Percentiles rank a stretch among this genome's conserved stretches.
Evolutionary conservation across 306 rosid genomes (phyloP).

Genomic region (Corylus americana): DNA sequence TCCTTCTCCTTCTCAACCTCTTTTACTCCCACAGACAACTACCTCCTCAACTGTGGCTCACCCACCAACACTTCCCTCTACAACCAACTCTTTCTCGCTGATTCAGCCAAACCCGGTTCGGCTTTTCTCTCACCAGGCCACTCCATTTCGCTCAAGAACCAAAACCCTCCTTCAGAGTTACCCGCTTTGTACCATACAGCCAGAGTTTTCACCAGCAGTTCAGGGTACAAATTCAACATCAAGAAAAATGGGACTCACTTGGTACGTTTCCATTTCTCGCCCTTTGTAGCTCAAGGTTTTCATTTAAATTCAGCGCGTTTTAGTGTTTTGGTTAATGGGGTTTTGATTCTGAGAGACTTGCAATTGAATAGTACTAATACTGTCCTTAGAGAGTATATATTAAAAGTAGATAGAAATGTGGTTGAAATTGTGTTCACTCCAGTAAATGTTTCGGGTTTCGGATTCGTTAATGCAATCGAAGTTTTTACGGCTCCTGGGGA

Average conservation of each 20-base stretch:
- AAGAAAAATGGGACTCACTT: slow-evolving; percentile 71
- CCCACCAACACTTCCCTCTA: slow-evolving; percentile 50
- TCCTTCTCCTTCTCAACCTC: slow-evolving; percentile 39
- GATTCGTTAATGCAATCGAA: slow-evolving; percentile 73
- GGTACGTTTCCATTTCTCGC: slow-evolving; percentile 83
- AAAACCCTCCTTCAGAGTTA: slow-evolving; percentile 50
- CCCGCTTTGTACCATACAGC: slow-evolving; percentile 63
- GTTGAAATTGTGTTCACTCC: slow-evolving; percentile 63
- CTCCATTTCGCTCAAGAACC: slow-evolving; percentile 53
- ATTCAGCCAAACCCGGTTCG: slow-evolving; percentile 44
- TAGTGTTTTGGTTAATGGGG: slow-evolving; percentile 49
- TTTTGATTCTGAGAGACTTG: slow-evolving; percentile 33
- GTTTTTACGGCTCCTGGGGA: slow-evolving; percentile 79
- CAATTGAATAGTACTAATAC: slow-evolving; percentile 32
- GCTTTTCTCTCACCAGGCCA: slow-evolving; percentile 44
- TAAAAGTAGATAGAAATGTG: slow-evolving; percentile 43
- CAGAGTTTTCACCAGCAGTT: slow-evolving; percentile 63
- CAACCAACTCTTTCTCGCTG: slow-evolving; percentile 57
- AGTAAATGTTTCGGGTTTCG: slow-evolving; percentile 48
- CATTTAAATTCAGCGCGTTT: slow-evolving; percentile 64
- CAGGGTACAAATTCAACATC: slow-evolving; percentile 61
- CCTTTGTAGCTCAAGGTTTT: slow-evolving; percentile 61
- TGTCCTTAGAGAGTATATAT: slow-evolving; percentile 57
- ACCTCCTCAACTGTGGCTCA: slow-evolving; percentile 83
- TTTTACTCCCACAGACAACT: slow-evolving; percentile 70